A percentile compares a stretch with the other conserved stretches of the same genome.
Conservation (phyloP, 208 protist genomes). For the Vickermania spadyakhi region DNA sequence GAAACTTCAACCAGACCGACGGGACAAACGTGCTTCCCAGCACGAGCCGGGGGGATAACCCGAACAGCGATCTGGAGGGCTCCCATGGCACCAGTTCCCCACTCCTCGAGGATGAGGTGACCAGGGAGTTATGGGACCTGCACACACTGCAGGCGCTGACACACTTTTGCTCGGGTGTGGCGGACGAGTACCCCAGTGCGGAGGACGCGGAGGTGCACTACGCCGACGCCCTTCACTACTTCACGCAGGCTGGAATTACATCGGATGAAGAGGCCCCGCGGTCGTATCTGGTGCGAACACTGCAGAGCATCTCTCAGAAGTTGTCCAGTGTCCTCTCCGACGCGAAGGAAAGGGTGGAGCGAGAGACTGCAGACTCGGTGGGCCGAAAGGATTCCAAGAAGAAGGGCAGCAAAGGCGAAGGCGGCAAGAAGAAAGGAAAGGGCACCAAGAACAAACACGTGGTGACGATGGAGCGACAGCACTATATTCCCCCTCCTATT, state of each 20-base stretch:
- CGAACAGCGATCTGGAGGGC: background rate
- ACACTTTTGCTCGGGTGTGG: background rate
- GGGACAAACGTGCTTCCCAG: background rate
- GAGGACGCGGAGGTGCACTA: background rate
- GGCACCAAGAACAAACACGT: background rate
- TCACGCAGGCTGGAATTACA: background rate
- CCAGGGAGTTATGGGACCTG: background rate
- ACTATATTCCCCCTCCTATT: background rate
- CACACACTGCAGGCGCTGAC: background rate
- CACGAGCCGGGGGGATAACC: background rate
- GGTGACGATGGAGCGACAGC: background rate
- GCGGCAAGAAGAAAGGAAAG: background rate
- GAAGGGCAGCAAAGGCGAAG: background rate
- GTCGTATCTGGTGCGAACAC: background rate
- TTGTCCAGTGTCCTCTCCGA: background rate
- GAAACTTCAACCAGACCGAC: background rate
- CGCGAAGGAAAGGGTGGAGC: conserved; percentile 1
- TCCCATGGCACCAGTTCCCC: background rate
- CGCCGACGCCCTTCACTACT: background rate
- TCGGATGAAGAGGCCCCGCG: background rate
- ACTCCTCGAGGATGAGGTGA: background rate
- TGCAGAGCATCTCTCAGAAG: background rate
- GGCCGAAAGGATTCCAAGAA: background rate
- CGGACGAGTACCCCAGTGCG: conserved; percentile 2
- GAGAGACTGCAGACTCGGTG: background rate